Percentiles rank a stretch among this genome's conserved stretches.
These are phyloP conservation scores for Cicer judaicum DNA, from an alignment of 306 rosid species.

Conservation along the genomic window DNA sequence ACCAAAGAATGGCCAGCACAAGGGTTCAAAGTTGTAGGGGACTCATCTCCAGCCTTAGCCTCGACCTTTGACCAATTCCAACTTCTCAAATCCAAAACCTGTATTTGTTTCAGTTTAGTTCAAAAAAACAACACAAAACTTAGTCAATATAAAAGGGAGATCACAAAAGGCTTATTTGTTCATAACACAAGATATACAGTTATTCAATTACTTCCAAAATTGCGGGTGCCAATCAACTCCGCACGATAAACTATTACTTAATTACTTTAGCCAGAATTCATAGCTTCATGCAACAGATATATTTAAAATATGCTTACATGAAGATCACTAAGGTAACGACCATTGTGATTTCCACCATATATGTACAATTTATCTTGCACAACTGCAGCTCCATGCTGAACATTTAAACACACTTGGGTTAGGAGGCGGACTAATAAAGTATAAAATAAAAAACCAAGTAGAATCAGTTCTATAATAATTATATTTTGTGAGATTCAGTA, in stretches of 20 bases:
- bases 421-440: slow-evolving; percentile 35
- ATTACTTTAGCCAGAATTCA: slow-evolving; percentile 1
- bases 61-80: slow-evolving; percentile 90
- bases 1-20: slow-evolving; percentile 98
- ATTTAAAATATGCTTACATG: slow-evolving; percentile 63
- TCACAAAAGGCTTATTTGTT: background rate
- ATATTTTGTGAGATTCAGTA: slow-evolving; percentile 44
- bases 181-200: slow-evolving; percentile 9
- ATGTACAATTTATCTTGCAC: slow-evolving; percentile 91
- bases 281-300: slow-evolving; percentile 29
- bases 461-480: slow-evolving; percentile 31
- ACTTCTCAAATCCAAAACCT: slow-evolving; percentile 92
- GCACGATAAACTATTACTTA: slow-evolving; percentile 14
- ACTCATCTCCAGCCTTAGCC: slow-evolving; percentile 61
- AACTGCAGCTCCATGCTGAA: slow-evolving; percentile 91
- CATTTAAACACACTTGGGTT: slow-evolving; percentile 43
- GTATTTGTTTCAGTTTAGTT: slow-evolving; percentile 41
- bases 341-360: slow-evolving; percentile 97
- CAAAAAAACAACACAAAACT: slow-evolving; percentile 2
- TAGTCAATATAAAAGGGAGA: slow-evolving; percentile 28
- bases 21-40: slow-evolving; percentile 60
- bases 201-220: slow-evolving; percentile 16
- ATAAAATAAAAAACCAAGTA: slow-evolving; percentile 13
- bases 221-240: slow-evolving; percentile 19
- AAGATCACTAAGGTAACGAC: slow-evolving; percentile 92